phyloP scores from a whole-genome alignment of 2,329 filamentous ascomycete genomes.

The Colletotrichum sojae region DNA sequence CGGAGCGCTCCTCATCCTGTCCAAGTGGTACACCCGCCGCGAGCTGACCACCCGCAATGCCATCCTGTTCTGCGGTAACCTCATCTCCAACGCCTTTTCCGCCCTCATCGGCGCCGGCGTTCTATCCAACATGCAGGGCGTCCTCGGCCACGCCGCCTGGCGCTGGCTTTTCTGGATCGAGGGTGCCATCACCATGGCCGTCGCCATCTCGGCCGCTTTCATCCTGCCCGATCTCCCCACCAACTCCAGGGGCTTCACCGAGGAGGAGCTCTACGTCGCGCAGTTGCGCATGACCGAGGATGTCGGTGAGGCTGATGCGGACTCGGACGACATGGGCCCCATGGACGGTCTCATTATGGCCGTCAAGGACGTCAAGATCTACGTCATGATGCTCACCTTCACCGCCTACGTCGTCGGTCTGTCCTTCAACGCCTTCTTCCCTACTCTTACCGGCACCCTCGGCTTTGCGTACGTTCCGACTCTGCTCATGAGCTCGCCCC shows the following conservation, averaged over 20 bases:
- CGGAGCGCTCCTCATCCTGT: conserved; percentile 73
- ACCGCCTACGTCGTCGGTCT: conserved; percentile 72
- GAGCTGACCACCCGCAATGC: conserved; percentile 69
- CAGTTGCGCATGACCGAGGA: conserved; percentile 71
- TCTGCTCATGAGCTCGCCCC: conserved; percentile 69
- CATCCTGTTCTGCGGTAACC: conserved; percentile 71
- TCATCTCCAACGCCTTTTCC: conserved; percentile 73
- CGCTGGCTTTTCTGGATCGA: conserved; percentile 75
- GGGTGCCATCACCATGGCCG: conserved; percentile 64
- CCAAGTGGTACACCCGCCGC: conserved; percentile 76
- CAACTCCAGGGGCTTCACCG: conserved; percentile 71
- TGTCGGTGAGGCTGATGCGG: conserved; percentile 68
- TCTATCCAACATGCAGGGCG: conserved; percentile 70
- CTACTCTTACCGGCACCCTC: conserved; percentile 66
- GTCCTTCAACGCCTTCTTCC: conserved; percentile 73
- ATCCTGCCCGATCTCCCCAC: conserved; percentile 69
- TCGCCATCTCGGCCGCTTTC: conserved; percentile 62
- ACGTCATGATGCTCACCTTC: conserved; percentile 74
- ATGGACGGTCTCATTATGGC: conserved; percentile 71
- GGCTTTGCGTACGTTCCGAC: conserved; percentile 67
- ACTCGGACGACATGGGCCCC: conserved; percentile 63
- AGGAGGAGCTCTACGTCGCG: conserved; percentile 70
- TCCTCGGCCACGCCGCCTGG: conserved; percentile 69
- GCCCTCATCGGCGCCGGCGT: conserved; percentile 72
- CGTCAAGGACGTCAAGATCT: conserved; percentile 73